These are phyloP conservation scores for Taphrina sp. DNA, from an alignment of 1,139 yeast species.

Conservation along the genomic window DNA sequence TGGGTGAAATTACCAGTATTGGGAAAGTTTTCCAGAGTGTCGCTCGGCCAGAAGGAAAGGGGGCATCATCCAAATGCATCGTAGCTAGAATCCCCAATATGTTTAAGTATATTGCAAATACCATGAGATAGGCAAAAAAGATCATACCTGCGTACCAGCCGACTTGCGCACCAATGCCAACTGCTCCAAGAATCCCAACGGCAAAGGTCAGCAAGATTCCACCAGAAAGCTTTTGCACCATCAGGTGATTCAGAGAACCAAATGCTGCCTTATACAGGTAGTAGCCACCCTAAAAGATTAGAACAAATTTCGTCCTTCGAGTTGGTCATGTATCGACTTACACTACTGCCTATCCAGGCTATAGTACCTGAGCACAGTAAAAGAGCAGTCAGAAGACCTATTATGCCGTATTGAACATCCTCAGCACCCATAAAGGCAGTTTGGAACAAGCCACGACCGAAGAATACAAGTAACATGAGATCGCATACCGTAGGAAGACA, in stretches of 20 bases:
- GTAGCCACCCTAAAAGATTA: constrained; percentile 11
- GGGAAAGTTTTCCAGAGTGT: constrained; percentile 10
- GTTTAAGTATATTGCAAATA: constrained; percentile 7
- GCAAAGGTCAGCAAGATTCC: constrained; percentile 1
- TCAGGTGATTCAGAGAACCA: constrained; percentile 17
- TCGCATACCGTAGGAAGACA: constrained; percentile 21
- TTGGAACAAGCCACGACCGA: constrained; percentile 20
- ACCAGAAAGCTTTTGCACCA: constrained; percentile 17
- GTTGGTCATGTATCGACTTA: too few species aligned
- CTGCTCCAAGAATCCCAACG: constrained; percentile 9
- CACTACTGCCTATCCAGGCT: constrained; percentile 21
- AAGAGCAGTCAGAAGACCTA: constrained; percentile 11
- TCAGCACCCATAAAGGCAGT: constrained; percentile 15
- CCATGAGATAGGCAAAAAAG: constrained; percentile 16
- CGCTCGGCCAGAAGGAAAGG: constrained; percentile 8
- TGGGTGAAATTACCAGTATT: constrained; percentile 6
- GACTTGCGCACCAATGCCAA: constrained; percentile 11
- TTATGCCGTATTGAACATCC: constrained; percentile 5
- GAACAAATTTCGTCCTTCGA: too few species aligned
- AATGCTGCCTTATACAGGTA: constrained; percentile 20
- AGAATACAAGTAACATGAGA: constrained; percentile 15
- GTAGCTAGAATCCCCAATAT: constrained; percentile 16
- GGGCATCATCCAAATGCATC: constrained; percentile 11
- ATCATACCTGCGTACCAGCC: constrained; percentile 17
- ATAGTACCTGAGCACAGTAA: constrained; percentile 13